A percentile compares a stretch with the other conserved stretches of the same genome.
Conservation (phyloP, 2,329 filamentous ascomycete species). For the Orbilia quercus region DNA sequence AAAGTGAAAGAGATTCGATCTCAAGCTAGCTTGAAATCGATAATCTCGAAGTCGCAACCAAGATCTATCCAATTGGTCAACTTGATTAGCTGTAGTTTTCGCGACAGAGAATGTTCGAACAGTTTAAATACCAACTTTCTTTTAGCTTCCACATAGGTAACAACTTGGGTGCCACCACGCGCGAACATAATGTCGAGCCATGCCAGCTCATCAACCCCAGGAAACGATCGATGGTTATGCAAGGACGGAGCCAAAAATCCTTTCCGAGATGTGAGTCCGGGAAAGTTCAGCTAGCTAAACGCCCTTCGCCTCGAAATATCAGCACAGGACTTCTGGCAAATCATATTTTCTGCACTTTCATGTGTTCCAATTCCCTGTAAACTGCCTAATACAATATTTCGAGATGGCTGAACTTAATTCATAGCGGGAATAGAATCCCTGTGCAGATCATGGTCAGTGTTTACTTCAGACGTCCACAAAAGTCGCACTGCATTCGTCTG, state of each 20-base stretch:
- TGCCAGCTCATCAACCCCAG: too few species aligned
- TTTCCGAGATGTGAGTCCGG: not conserved
- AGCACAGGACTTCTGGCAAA: conserved; percentile 41
- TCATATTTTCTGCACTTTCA: conserved; percentile 7
- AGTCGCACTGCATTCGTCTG: conserved; percentile 48
- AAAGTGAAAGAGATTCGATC: too few species aligned
- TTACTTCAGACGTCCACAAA: conserved; percentile 48
- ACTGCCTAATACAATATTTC: conserved; percentile 3
- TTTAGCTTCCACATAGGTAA: too few species aligned
- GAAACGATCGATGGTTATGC: too few species aligned
- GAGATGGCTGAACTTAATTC: conserved; percentile 20
- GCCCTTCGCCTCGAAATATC: conserved; percentile 6
- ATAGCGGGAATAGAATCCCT: conserved; percentile 37
- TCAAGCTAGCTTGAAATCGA: too few species aligned
- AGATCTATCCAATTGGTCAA: too few species aligned
- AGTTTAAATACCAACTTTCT: too few species aligned
- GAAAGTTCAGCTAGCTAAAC: conserved; percentile 1
- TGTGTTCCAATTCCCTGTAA: conserved; percentile 6
- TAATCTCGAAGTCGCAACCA: too few species aligned
- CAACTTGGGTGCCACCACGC: too few species aligned
- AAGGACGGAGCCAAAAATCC: not conserved
- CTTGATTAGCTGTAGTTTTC: too few species aligned
- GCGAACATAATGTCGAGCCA: too few species aligned
- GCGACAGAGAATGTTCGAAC: too few species aligned
- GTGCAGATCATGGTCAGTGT: conserved; percentile 50